Base-by-base conservation (phyloP, 1,284 basidiomycete genomes). In the Marasmius tenuissimus region DNA sequence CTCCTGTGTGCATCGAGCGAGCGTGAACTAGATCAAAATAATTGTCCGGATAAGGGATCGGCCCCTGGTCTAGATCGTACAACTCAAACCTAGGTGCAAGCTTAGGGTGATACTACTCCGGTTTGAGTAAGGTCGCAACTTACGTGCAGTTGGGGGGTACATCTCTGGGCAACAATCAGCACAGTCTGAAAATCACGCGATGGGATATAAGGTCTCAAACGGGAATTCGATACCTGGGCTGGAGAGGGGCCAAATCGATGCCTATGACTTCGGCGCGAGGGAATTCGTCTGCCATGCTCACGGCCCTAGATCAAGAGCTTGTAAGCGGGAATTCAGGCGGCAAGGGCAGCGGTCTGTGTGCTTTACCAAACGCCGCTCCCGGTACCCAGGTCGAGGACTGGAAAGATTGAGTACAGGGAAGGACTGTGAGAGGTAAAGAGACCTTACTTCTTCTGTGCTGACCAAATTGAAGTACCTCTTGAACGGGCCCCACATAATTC, bases 111-210 rank as follows among this genome's bases (percentile, higher is more conserved):
- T 27, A 48, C 49, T 57, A 49, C 49, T 50, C 40, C 18, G 34
- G 38, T 20, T 14, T 35, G 22, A 49, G 55, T 6, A 45, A 56
- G 60, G 51, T 61, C 22, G 54, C 38, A 27, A 58, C 81, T 74
- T 79, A 87, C 87, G 81, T 83, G 85, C 87, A 89, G 64, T 88
- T 88, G 14, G 81, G 80, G 51, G 87, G 87, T 22, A 89, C 87
- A 52, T 79, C 76, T 65, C 87, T 89, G 68, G 54, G n/a, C 35
- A 8, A 39, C 42, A 66, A 63, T 57, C 57, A 51, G 59, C 27
- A 27, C 2, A 47, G 47, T 55, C 45, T 65, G 55, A 67, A 63
- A 69, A 63, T 56, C 38, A 61, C 52, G 62, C 59, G 40, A 52
- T 37, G 52, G 18, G n/a, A 58, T 35, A 35, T 14, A 59, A 39